Evolutionary conservation across 2,329 filamentous ascomycete species (phyloP), one percentile per base, ranked within the genome.

Genomic region (Pseudopyricularia javanii): DNA sequence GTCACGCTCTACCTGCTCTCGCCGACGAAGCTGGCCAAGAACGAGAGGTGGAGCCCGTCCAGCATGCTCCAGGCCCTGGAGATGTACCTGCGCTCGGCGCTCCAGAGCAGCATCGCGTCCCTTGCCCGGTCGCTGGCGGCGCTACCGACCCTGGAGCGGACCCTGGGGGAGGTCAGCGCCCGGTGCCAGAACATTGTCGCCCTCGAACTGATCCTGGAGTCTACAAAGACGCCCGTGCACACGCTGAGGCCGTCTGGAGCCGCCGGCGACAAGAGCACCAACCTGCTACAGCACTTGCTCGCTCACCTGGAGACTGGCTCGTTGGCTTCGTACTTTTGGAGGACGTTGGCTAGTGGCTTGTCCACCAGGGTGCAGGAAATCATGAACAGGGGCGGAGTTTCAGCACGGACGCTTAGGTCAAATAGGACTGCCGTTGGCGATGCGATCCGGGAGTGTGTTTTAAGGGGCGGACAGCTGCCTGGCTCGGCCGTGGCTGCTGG

Each of bases 101-200:
- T 96, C 14, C 88, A 91, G 55, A 85, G 85, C 47, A 91, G 88
- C 37, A 74, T 91, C 7, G 82, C 87, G 12, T 78, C 83, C 0
- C 74, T 98, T 9, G 76, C 86, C 1, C 76, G 90, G 22, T 84
- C 88, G 0, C 75, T 98, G 15, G 83, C 85, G 4, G 86, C 88
- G 54, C 74, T 97, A 2, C 88, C 91, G 0, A 85, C 79, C 0
- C 75, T 97, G 30, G 91, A 97, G 49, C 80, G 88, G 51, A 86
- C 89, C 0, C 74, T 97, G 1, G 74, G 80, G 15, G 93, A 97
- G 61, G 82, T 95, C 22, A 86, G 87, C 7, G 82, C 84, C 5
- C 79, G 88, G 47, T 96, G 91, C 63, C 91, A 95, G 64, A 95
- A 94, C 62, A 81, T 97, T 37, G 82, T 95, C n/a, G 88, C 89